Evolutionary conservation across 495 filamentous ascomycete genomes (phyloP), one percentile per base, ranked within the genome.

Genomic region (Annulohypoxylon nitens): DNA sequence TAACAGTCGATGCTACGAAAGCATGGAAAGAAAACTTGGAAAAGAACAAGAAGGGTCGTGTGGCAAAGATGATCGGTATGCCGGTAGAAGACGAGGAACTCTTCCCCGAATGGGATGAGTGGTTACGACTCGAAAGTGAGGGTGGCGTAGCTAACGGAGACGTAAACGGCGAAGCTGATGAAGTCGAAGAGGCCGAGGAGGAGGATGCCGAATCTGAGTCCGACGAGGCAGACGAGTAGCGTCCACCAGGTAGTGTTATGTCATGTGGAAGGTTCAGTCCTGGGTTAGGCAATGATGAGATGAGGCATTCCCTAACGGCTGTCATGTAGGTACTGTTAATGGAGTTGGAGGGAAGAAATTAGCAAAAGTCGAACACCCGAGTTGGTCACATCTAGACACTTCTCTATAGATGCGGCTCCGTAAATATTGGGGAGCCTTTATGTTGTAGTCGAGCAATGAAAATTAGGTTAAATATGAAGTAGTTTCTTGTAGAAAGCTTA

Each of bases 71-170:
- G 67, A 86, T 98, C 61, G 96, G 92, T 66, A 85, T 95, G n/a
- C 96, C 96, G 0, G 86, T 84, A 5, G 91, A 94, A 50, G 96
- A 99, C 74, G 92, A 91, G 53, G 96, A 97, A 45, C 83, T 99
- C 60, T 99, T 98, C 83, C 95, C 95, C 0, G 93, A 97, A 74
- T 98, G 95, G 95, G 92, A 96, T 0, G 93, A 95, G 79, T 97
- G 91, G 83, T 78, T 98, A 73, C 87, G 83, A 75, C 75, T 97
- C 57, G 96, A 98, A 84, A 89, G 86, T 73, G 90, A 94, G 73
- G 90, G 90, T 0, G 76, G 74, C 10, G 70, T 60, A 78, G 70
- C 83, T 26, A 85, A 86, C 51, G 75, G 86, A 62, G 88, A 86
- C 55, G 61, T 62, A 36, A 86, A 88, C 64, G 80, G 87, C 39